Evolutionary conservation across 2,329 filamentous ascomycete species (phyloP).

Genomic region (Fusarium sp.): DNA sequence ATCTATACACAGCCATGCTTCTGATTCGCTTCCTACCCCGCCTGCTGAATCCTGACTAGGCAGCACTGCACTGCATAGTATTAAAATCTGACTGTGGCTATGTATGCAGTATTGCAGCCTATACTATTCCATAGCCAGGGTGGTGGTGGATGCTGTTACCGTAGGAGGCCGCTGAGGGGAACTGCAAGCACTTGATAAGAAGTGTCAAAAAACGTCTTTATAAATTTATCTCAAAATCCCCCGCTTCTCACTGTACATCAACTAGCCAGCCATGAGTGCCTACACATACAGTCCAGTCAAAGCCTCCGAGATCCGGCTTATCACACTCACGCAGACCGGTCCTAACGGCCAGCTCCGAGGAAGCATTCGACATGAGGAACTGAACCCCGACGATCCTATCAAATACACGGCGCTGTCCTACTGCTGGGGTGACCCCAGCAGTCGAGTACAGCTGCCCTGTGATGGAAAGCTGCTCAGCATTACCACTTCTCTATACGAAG

Average conservation of each 20-base stretch:
- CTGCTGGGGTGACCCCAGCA: constrained; percentile 18
- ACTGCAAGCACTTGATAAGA: too few species aligned
- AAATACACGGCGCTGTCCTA: constrained; percentile 32
- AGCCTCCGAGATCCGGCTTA: constrained; percentile 24
- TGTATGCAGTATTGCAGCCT: too few species aligned
- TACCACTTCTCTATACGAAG: constrained; percentile 22
- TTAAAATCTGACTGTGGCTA: too few species aligned
- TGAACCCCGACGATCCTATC: constrained; percentile 22
- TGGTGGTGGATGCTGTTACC: too few species aligned
- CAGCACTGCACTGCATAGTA: too few species aligned
- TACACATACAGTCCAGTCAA: constrained; percentile 23
- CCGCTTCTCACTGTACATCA: neutral
- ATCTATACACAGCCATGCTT: too few species aligned
- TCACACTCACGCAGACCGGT: neutral
- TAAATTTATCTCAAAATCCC: too few species aligned
- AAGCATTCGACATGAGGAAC: constrained; percentile 19
- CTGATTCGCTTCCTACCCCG: too few species aligned
- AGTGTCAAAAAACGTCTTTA: too few species aligned
- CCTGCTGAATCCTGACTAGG: too few species aligned
- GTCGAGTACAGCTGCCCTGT: constrained; percentile 11
- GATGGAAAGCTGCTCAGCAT: constrained; percentile 12
- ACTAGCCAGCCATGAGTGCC: neutral
- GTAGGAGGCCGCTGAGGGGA: too few species aligned
- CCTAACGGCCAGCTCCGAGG: constrained; percentile 5
- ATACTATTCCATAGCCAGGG: too few species aligned